Base-by-base conservation (phyloP, 208 protist species). In the Leishmania arabica region DNA sequence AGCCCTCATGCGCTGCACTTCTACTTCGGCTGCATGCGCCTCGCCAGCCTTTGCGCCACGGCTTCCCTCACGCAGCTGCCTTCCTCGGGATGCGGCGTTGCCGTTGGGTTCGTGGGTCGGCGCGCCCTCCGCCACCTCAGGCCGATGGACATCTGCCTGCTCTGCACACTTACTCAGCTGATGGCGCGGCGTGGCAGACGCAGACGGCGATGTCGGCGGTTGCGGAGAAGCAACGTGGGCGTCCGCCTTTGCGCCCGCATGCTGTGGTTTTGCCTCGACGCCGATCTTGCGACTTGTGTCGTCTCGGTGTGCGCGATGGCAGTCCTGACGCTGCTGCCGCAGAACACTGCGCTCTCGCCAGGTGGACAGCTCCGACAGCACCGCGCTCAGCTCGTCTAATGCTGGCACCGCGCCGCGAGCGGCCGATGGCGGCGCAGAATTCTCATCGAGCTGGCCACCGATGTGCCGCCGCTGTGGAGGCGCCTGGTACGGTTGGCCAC, bases 321-420 rank as follows among this genome's bases (percentile, higher is more conserved):
- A 31, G 53, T 34, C 56, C n/a, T 71, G 75, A 4, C 68, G 65
- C 49, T 13, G 82, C 71, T 85, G 82, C 31, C 77, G 82, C 3
- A 60, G 82, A 45, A 78, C 60, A 45, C 82, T 85, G 77, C 82
- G 82, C 71, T 85, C 82, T 11, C 77, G 77, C 82, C 82, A 85
- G 21, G 82, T 78, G 4, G 82, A 85, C 49, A 85, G 45, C 82
- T 85, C 82, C 24, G 82, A 74, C 37, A 85, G 77, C 60, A 85
- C 42, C 56, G 82, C 78, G 0, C 40, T 71, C 17, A 82, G 56
- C 82, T 86, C 82, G 9, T 58, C 78, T 15, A 72, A 56, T 9
- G 77, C 58, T 27, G 74, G 51, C 42, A 49, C 62, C 2, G 42
- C 65, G 31, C 6, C 47, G 2, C 21, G 31, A 15, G 42, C 54